Evolutionary conservation across 768 basidiomycete species (phyloP), one percentile per base, ranked within the genome.

Genomic region (Lentinus tigrinus): DNA sequence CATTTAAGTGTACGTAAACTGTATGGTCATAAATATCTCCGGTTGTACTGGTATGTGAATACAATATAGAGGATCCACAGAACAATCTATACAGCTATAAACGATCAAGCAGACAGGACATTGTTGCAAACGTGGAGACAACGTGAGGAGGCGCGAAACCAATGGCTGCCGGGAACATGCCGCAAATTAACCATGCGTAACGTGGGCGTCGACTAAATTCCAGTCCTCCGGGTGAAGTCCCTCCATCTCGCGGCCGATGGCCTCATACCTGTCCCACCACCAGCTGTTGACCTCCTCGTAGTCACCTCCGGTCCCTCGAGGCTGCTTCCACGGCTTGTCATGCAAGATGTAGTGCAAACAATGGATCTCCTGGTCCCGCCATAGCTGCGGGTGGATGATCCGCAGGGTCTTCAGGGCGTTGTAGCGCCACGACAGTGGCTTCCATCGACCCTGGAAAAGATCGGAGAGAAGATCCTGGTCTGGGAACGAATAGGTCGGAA

Each of bases 401-500:
- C 89, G 81, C 64, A 93, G 71, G n/a, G 95, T 91, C 74, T 93
- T 95, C 61, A 98, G 78, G 0, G 94, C 95, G 66, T 99, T 99
- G 72, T 94, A 95, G 60, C 85, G 85, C 85, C 91, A 97, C 1
- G 87, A 82, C 39, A 96, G 73, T 4, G 91, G 87, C 52, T 77
- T 80, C 91, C 92, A 95, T 69, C 72, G 85, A 17, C 88, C 89
- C 54, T 79, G 72, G 77, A 96, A 98, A 68, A 85, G 83, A 31
- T 80, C 82, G 1, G 95, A 82, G 31, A 98, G 82, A 31, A 97
- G 80, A 65, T 99, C 96, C 71, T 99, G 96, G 72, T 99, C 96
- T 1, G 93, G 87, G 70, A 98, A 97, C n/a, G 70, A 72, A 76
- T 81, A 87, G 0, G 75, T 75, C 3, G 78, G 57, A 8, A 89